These are phyloP conservation scores for Diplodia intermedia DNA, from an alignment of 2,329 filamentous ascomycete species.

Conservation along the genomic window DNA sequence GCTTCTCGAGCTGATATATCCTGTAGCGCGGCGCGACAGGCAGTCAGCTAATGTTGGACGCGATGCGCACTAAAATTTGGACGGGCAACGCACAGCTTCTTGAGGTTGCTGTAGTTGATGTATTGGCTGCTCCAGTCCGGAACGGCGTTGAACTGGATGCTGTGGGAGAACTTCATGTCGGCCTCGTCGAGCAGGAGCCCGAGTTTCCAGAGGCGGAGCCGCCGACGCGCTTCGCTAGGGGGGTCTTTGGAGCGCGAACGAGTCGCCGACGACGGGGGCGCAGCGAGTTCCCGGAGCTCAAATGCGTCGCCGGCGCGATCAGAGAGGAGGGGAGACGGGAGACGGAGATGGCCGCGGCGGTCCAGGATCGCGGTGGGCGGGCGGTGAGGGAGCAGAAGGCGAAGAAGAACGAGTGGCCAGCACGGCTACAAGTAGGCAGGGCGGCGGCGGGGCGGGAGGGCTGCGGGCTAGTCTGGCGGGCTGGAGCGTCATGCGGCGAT, in stretches of 20 bases:
- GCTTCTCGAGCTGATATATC: slow-evolving; percentile 94
- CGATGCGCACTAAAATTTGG: background rate
- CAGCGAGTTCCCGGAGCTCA: slow-evolving; percentile 29
- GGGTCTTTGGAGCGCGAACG: background rate
- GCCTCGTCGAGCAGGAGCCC: slow-evolving; percentile 73
- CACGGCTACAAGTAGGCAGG: slow-evolving; percentile 22
- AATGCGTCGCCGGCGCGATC: slow-evolving; percentile 20
- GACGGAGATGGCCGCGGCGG: slow-evolving; percentile 1
- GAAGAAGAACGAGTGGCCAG: slow-evolving; percentile 11
- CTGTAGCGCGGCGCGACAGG: slow-evolving; percentile 53
- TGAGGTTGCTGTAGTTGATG: slow-evolving; percentile 97
- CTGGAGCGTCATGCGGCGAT: slow-evolving; percentile 21
- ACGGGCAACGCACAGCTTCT: slow-evolving; percentile 78
- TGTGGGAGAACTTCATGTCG: slow-evolving; percentile 99
- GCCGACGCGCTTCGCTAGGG: slow-evolving; percentile 5
- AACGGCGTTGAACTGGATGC: slow-evolving; percentile 98
- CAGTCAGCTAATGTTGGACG: background rate
- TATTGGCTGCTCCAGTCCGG: slow-evolving; percentile 99
- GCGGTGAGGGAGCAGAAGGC: background rate
- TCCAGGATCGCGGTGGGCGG: slow-evolving; percentile 32
- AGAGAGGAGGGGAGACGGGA: slow-evolving; percentile 19
- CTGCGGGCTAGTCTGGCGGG: slow-evolving; percentile 18
- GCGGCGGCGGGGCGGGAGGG: slow-evolving; percentile 5
- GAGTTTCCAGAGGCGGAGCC: slow-evolving; percentile 64
- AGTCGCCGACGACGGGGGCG: slow-evolving; percentile 5